Evolutionary conservation across 768 basidiomycete species (phyloP).

Genomic region (Amanita muscaria): DNA sequence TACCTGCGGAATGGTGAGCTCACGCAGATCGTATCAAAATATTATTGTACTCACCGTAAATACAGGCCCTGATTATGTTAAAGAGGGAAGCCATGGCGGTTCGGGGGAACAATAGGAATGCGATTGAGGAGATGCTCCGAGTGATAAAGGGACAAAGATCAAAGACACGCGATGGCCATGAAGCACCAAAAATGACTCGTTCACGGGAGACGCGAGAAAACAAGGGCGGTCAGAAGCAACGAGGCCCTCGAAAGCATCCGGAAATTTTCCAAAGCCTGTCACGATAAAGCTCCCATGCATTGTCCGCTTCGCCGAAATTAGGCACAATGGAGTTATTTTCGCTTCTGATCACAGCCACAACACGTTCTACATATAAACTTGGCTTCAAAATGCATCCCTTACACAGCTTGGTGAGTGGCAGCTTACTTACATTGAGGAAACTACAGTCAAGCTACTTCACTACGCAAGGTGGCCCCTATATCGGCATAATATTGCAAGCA

Average conservation of each 20-base stretch:
- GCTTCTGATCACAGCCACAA: too few species aligned
- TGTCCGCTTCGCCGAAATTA: too few species aligned
- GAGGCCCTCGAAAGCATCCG: conserved; percentile 13
- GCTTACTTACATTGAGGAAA: too few species aligned
- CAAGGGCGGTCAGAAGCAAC: conserved; percentile 6
- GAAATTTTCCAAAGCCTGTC: background rate
- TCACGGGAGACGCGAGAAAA: conserved; percentile 8
- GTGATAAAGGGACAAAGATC: conserved; percentile 35
- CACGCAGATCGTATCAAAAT: conserved; percentile 4
- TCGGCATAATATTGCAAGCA: conserved; percentile 54
- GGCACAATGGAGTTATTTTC: too few species aligned
- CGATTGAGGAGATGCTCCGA: conserved; percentile 22
- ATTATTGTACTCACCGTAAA: conserved; percentile 47
- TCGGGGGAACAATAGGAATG: conserved; percentile 21
- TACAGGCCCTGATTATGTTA: conserved; percentile 55
- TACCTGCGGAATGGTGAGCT: conserved; percentile 29
- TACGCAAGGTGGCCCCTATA: conserved; percentile 47
- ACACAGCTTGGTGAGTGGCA: too few species aligned
- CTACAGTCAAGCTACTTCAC: conserved; percentile 13
- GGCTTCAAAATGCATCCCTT: too few species aligned
- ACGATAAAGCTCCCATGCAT: background rate
- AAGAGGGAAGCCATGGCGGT: conserved; percentile 62
- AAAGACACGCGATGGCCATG: conserved; percentile 41
- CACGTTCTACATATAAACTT: too few species aligned
- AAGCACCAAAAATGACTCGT: conserved; percentile 18